Percentiles rank a stretch among this genome's conserved stretches.
Evolutionary conservation across 768 basidiomycete genomes (phyloP).

Genomic region (Baorangia bicolor): DNA sequence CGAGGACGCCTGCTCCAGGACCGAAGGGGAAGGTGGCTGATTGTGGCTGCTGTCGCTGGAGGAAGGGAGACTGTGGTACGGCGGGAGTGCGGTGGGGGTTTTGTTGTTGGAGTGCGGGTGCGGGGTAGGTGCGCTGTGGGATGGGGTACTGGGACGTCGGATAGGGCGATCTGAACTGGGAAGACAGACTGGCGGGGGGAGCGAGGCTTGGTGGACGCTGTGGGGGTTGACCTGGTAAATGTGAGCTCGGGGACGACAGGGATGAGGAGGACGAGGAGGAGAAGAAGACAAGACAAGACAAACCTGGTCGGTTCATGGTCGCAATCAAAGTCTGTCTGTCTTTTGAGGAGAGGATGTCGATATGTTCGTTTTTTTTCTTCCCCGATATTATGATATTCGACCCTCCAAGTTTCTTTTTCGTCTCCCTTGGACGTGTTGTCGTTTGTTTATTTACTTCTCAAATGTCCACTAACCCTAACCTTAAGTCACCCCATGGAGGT

Average conservation of each 20-base stretch:
- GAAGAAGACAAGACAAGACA: constrained; percentile 14
- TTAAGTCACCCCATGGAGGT: constrained; percentile 16
- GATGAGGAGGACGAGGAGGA: constrained; percentile 5
- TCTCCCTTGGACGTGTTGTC: constrained; percentile 24
- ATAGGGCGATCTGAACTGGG: constrained; percentile 58
- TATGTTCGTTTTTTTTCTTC: constrained; percentile 13
- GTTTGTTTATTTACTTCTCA: constrained; percentile 27
- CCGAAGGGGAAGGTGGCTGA: constrained; percentile 61
- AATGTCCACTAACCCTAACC: constrained; percentile 24
- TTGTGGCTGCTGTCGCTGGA: constrained; percentile 51
- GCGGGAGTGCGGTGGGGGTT: constrained; percentile 59
- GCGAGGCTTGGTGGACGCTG: constrained; percentile 77
- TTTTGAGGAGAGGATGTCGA: background rate
- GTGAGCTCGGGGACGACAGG: constrained; percentile 14
- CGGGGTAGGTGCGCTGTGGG: constrained; percentile 29
- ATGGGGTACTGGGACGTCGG: constrained; percentile 38
- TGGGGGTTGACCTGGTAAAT: constrained; percentile 67
- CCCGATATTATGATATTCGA: background rate
- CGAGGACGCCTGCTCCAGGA: constrained; percentile 41
- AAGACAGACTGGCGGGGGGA: constrained; percentile 59
- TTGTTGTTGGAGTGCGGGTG: constrained; percentile 51
- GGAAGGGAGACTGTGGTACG: constrained; percentile 60
- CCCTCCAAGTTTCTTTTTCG: constrained; percentile 12
- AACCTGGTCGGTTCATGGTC: constrained; percentile 63
- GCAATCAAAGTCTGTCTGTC: background rate